A percentile compares a stretch with the other conserved stretches of the same genome.
These are phyloP conservation scores for Neonectria hederae DNA, from an alignment of 2,329 filamentous ascomycete species.

Conservation along the genomic window DNA sequence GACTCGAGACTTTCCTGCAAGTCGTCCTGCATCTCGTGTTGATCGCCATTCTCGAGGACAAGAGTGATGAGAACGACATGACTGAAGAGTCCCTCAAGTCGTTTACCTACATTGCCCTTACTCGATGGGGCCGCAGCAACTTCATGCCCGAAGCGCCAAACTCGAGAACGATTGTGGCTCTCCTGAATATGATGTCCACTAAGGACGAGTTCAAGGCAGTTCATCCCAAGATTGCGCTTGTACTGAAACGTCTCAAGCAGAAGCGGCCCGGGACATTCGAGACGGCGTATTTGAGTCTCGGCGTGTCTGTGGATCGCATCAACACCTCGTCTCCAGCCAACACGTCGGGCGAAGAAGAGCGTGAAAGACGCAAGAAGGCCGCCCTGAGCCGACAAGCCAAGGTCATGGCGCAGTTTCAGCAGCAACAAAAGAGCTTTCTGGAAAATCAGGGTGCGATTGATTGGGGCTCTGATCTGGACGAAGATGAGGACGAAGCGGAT, in stretches of 20 bases:
- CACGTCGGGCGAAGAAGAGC: conserved; percentile 74
- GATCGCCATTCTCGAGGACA: conserved; percentile 86
- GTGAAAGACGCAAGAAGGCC: conserved; percentile 87
- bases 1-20: conserved; percentile 91
- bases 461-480: conserved; percentile 84
- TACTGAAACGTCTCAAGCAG: conserved; percentile 86
- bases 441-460: conserved; percentile 87
- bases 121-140: conserved; percentile 68
- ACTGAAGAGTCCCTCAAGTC: conserved; percentile 63
- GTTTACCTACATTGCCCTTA: conserved; percentile 78
- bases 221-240: conserved; percentile 83
- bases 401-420: conserved; percentile 98
- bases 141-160: conserved; percentile 65
- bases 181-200: conserved; percentile 68
- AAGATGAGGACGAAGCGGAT: conserved; percentile 72
- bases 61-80: conserved; percentile 63
- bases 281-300: conserved; percentile 69
- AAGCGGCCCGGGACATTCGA: conserved; percentile 80
- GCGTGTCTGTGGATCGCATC: conserved; percentile 78
- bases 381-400: conserved; percentile 88
- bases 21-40: conserved; percentile 89
- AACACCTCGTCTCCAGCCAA: conserved; percentile 84
- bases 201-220: conserved; percentile 84
- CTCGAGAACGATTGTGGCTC: conserved; percentile 70
- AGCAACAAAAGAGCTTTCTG: conserved; percentile 95